Evolutionary conservation across 2,329 filamentous ascomycete genomes (phyloP).

Genomic region (Apiospora pterosperma): DNA sequence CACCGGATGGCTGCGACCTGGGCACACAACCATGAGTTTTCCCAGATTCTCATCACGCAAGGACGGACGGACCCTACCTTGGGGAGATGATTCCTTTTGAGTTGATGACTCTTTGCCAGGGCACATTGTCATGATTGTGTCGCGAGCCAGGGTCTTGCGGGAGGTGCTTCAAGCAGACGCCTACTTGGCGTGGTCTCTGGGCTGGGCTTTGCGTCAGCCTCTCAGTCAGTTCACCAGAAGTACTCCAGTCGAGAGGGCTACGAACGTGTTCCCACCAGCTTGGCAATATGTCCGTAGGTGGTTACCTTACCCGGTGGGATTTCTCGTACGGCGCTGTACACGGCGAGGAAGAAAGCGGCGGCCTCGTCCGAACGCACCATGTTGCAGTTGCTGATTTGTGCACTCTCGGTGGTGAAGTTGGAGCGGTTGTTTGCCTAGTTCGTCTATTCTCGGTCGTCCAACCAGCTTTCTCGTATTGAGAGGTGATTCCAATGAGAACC

Average conservation of each 20-base stretch:
- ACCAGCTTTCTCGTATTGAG: background rate
- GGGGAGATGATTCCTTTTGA: constrained; percentile 82
- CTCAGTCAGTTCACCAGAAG: background rate
- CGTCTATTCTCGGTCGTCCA: background rate
- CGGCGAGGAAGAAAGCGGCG: constrained; percentile 68
- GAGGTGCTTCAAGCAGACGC: constrained; percentile 85
- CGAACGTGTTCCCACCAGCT: constrained; percentile 69
- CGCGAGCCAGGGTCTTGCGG: constrained; percentile 47
- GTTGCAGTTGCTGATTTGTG: background rate
- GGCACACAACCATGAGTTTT: constrained; percentile 2
- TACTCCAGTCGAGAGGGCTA: constrained; percentile 11
- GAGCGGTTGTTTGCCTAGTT: background rate
- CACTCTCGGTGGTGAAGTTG: background rate
- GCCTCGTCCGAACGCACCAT: constrained; percentile 76
- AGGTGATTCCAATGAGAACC: background rate
- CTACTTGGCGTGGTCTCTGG: constrained; percentile 78
- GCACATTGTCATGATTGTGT: constrained; percentile 77
- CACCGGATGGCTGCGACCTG: constrained; percentile 47
- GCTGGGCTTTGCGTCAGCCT: constrained; percentile 38
- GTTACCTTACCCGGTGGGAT: constrained; percentile 83
- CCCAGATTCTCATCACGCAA: no score
- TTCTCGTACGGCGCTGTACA: constrained; percentile 82
- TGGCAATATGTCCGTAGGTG: constrained; percentile 79
- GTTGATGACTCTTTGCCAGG: constrained; percentile 94
- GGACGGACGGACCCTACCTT: no score